Percentiles rank a stretch among this genome's conserved stretches.
Conservation (phyloP, 768 basidiomycete genomes). For the Collybia nuda region DNA sequence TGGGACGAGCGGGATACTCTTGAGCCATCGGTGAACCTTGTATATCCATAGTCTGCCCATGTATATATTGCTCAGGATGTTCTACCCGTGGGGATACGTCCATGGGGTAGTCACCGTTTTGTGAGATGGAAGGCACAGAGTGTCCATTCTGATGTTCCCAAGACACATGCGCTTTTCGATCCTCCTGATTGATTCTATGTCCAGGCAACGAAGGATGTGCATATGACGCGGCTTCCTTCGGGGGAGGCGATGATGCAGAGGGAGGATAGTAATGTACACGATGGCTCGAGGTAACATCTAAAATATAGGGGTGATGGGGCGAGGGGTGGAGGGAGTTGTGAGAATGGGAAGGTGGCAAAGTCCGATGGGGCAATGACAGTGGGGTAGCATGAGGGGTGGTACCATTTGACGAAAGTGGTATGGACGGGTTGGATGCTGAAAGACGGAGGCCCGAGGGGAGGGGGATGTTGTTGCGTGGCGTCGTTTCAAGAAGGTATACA, state of each 20-base stretch:
- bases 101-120: constrained; percentile 57
- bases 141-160: constrained; percentile 18
- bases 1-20: constrained; percentile 47
- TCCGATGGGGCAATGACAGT: constrained; percentile 31
- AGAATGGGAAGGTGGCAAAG: constrained; percentile 29
- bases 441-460: constrained; percentile 52
- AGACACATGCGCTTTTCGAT: constrained; percentile 23
- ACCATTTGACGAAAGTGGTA: constrained; percentile 33
- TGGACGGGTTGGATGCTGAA: constrained; percentile 35
- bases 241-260: constrained; percentile 46
- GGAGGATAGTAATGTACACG: constrained; percentile 15
- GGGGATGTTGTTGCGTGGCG: constrained; percentile 63
- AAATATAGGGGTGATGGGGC: constrained; percentile 1
- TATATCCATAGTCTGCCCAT: constrained; percentile 50
- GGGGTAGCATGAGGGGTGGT: constrained; percentile 30
- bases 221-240: constrained; percentile 13
- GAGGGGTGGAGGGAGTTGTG: constrained; percentile 12
- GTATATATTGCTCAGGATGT: constrained; percentile 37
- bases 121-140: constrained; percentile 17
- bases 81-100: constrained; percentile 56
- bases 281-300: constrained; percentile 6
- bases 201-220: constrained; percentile 30
- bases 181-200: constrained; percentile 22
- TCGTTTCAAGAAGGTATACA: constrained; percentile 83
- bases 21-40: constrained; percentile 52